Evolutionary conservation across 257 asterid genomes (phyloP), one percentile per base, ranked within the genome.

Genomic region (Pogostemon cablin): DNA sequence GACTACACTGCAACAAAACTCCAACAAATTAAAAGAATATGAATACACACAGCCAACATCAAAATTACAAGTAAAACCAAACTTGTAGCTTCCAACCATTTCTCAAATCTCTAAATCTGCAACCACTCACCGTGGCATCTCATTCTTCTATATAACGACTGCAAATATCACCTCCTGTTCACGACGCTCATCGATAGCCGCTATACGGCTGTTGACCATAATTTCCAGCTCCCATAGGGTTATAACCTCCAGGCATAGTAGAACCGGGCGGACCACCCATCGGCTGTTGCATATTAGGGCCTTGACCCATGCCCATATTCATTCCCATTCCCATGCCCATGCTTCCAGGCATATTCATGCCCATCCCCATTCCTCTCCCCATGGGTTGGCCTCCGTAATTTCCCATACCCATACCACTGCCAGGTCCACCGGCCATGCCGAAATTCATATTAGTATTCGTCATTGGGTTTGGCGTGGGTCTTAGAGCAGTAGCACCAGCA

Each of bases 161-260:
- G 58, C 58, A 47, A 63, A 35, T 38, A 50, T 42, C 67, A 34
- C 50, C 72, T 64, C 69, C 7, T 43, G 52, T 15, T 41, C 35
- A 6, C 47, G 25, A 52, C n/a, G 74, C 63, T 87, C 85, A 88
- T 82, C 87, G 75, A 57, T 86, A 88, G 79, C 99, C 96, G 66
- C 91, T 88, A 58, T 88, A 84, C 38, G 88, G 88, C 54, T 83
- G 92, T 74, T 93, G 96, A 53, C 85, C 84, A 25, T 86, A 89
- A 64, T 80, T 84, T 61, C 91, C 90, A n/a, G 78, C 38, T 40
- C 98, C 96, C 87, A 73, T 78, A 49, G 88, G 88, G 75, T 86
- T 90, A 77, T 88, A 86, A 34, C 89, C 93, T 75, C 79, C 72
- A 60, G 81, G 80, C 65, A 55, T 57, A 25, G 32, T 25, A 32